phyloP scores from a whole-genome alignment of 495 filamentous ascomycete genomes.

The Aspergillus baeticus region DNA sequence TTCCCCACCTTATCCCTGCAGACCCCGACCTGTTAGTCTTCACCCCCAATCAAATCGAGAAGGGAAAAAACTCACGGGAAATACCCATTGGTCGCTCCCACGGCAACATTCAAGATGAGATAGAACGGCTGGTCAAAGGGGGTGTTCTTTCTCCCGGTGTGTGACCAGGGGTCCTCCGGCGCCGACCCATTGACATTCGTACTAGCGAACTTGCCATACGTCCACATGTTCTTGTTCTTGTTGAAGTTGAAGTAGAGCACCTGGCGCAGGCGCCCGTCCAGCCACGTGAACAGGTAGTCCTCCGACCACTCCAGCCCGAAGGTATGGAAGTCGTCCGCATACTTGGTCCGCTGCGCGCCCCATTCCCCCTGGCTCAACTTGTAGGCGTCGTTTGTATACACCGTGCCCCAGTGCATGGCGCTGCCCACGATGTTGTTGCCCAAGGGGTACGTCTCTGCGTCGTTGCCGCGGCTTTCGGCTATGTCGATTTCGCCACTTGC shows the following conservation, averaged over 20 bases:
- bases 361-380: background rate
- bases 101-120: background rate
- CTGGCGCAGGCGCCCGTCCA: constrained; percentile 2
- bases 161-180: background rate
- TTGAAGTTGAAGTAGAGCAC: constrained; percentile 4
- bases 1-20: background rate
- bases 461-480: constrained; percentile 4
- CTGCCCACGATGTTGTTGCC: constrained; percentile 2
- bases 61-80: background rate
- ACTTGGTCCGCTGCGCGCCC: constrained; percentile 5
- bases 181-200: background rate
- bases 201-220: constrained; percentile 3
- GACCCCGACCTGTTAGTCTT: background rate
- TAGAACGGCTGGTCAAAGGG: constrained; percentile 7
- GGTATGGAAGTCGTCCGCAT: constrained; percentile 1
- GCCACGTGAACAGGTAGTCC: constrained; percentile 4
- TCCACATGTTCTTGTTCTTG: constrained; percentile 1
- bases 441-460: constrained; percentile 1
- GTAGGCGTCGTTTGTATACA: constrained; percentile 1
- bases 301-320: constrained; percentile 7
- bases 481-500: constrained; percentile 6
- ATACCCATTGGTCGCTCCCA: constrained; percentile 1
- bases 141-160: background rate
- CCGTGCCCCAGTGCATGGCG: constrained; percentile 4
- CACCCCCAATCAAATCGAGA: background rate